Base-by-base conservation (phyloP, 139 green algal species). In the Picochlorum sp. region DNA sequence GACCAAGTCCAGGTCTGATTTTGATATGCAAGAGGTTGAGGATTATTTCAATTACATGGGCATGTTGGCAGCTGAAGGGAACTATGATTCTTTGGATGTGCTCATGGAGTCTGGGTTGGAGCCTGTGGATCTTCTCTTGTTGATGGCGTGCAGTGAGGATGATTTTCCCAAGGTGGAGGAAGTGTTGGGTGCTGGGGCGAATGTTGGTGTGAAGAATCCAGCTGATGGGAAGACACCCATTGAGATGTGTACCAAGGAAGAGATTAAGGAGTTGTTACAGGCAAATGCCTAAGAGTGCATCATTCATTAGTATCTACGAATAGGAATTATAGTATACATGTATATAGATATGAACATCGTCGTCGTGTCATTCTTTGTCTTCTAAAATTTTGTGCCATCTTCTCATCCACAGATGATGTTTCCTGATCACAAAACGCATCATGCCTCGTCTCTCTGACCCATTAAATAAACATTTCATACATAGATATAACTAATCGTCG, bases 31-130 rank as follows among this genome's bases (percentile, higher is more conserved):
- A 18, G 90, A 96, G 30, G 86, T 96, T 11, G 85, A 94, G 67
- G 70, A 96, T 41, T 98, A 98, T 75, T 98, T 97, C 75, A 97
- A 96, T 79, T 98, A 98, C 80, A 97, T 94, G 82, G 92, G 92
- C 52, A 91, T 94, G 72, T 81, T 98, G 20, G 92, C 92, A 3
- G 73, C 69, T 3, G 90, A 88, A 63, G 66, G 62, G 57, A 71
- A 59, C 31, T 96, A 97, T 56, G 91, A 96, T 64, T 67, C 79
- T 28, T 81, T 96, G 74, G 67, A 97, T 50, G 65, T 67, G 24
- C 66, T 95, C 77, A 38, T 95, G 4, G 63, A 77, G n/a, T 61
- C 62, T 63, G 85, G 79, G 24, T 69, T 82, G n/a, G 73, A 90
- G 57, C 87, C 89, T 3, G 77, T 88, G 8, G 91, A 98, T 75